phyloP scores from a whole-genome alignment of 208 protist genomes.

The Dictyostelium gargantuum region DNA sequence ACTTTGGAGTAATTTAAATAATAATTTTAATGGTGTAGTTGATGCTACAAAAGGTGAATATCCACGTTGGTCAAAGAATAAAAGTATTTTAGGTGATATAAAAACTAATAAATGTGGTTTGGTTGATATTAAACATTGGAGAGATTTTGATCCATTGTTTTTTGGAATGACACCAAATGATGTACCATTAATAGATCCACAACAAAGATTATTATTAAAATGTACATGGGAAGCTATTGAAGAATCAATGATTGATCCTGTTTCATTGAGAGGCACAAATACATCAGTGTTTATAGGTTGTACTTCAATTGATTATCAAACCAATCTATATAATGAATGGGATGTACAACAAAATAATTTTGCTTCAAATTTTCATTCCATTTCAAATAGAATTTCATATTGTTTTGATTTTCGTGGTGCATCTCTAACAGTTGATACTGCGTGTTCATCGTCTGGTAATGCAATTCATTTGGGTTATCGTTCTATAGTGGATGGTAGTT shows the following conservation, averaged over 20 bases:
- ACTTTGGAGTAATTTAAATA: not conserved
- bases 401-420: conserved; percentile 82
- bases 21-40: not conserved
- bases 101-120: not conserved
- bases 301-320: not conserved
- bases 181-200: too few relatives aligned
- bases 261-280: not conserved
- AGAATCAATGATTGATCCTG: not conserved
- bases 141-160: too few relatives aligned
- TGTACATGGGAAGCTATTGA: too few relatives aligned
- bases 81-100: not conserved
- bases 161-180: too few relatives aligned
- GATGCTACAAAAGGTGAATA: not conserved
- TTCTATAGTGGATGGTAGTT: conserved; percentile 53
- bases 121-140: not conserved
- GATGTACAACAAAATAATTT: not conserved
- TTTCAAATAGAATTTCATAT: conserved; percentile 82
- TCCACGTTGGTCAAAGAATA: not conserved
- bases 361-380: too few relatives aligned
- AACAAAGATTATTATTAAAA: too few relatives aligned
- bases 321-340: not conserved
- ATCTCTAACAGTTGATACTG: conserved; percentile 84
- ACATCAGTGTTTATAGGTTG: not conserved
- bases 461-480: conserved; percentile 71
- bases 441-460: conserved; percentile 85